Evolutionary conservation across 2,329 filamentous ascomycete genomes (phyloP), one percentile per base, ranked within the genome.

Genomic region (Ambrosiella cleistominuta): DNA sequence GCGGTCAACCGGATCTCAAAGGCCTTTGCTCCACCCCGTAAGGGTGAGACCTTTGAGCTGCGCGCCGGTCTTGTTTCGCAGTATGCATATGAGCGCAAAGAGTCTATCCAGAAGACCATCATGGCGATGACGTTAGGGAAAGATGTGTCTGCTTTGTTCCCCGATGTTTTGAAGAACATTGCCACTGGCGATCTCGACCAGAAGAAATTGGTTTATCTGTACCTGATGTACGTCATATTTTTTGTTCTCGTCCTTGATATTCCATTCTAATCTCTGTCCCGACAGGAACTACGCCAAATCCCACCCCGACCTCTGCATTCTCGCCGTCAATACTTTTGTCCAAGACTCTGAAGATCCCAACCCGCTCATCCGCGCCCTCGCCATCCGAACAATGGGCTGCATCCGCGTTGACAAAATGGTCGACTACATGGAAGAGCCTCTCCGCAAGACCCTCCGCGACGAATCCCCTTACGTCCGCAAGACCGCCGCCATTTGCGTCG

Each of bases 111-210:
- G 70, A 97, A 95, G 78, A 98, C 93, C 63, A 98, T 98, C 74
- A 97, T 97, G 90, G 90, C 93, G 69, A 98, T 98, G 93, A 98
- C 93, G 1, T 71, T 98, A 65, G 93, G 93, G 70, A 98, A 98
- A 72, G 93, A 98, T 73, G 93, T 98, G 61, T 98, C 93, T 57
- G 87, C 90, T 59, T 75, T 98, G 63, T 98, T 98, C 69, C 93
- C 93, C 1, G 93, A 98, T 68, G 93, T 98, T 39, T 76, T 98
- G 63, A 98, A 98, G 79, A 98, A 98, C 68, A 98, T 98, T 71
- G 93, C 93, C 60, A 98, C 93, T 1, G 76, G 73, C 51, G 93
- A 98, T 67, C 74, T 98, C 62, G 93, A 98, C 70, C 93, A 98
- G 76, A 98, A 98, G 81, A 98, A 98, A 77, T 85, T 98, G 64